A percentile compares a stretch with the other conserved stretches of the same genome.
These are phyloP conservation scores for Dianthus caryophyllus DNA, from an alignment of 148 eudicot genomes.

Conservation along the genomic window DNA sequence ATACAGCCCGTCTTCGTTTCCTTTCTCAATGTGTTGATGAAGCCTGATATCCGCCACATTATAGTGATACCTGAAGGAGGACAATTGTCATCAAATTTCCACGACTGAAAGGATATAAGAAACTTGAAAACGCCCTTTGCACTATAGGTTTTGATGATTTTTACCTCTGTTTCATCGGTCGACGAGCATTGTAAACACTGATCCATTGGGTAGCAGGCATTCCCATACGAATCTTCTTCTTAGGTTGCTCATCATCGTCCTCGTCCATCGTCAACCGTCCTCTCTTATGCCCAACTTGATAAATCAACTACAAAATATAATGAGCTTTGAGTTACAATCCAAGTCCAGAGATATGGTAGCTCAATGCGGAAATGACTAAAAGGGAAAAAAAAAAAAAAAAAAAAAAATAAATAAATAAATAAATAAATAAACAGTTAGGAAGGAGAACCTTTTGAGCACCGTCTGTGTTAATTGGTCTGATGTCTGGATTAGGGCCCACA, in stretches of 20 bases:
- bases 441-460: conserved; percentile 87
- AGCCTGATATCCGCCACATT: conserved; percentile 85
- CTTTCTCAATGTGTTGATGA: conserved; percentile 76
- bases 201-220: conserved; percentile 99
- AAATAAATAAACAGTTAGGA: conserved; percentile 3
- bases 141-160: neutral
- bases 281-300: conserved; percentile 94
- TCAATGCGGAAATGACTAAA: neutral
- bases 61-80: conserved; percentile 70
- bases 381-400: too few species aligned
- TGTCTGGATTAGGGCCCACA: conserved; percentile 87
- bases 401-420: too few species aligned
- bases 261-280: conserved; percentile 67
- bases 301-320: conserved; percentile 48
- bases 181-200: conserved; percentile 78
- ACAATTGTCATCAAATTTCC: conserved; percentile 10
- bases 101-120: neutral
- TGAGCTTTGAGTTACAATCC: neutral
- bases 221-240: conserved; percentile 84
- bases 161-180: conserved; percentile 95
- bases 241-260: conserved; percentile 83
- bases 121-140: neutral
- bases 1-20: conserved; percentile 79
- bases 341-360: neutral
- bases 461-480: conserved; percentile 92